Evolutionary conservation across 2,329 filamentous ascomycete species (phyloP), one percentile per base, ranked within the genome.

Genomic region (Conoideocrella luteorostrata): DNA sequence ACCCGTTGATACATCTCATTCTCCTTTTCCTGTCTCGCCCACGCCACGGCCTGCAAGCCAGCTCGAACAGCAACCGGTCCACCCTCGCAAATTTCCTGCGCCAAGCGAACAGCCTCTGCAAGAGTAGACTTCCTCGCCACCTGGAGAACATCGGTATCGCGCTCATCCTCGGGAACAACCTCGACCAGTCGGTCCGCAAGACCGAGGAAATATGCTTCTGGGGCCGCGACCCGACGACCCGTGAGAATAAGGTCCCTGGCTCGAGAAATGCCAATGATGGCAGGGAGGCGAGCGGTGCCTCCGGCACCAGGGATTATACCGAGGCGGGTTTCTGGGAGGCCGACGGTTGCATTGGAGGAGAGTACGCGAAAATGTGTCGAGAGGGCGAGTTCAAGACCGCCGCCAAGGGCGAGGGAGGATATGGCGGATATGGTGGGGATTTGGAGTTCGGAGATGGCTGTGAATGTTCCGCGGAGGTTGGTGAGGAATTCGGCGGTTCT

Each of bases 261-360:
- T 44, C 89, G 81, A 21, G 76, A 72, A 20, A 85, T 68, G 5
- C 93, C 93, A 51, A 98, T 84, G 17, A 98, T 67, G 7, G 75
- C 77, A 2, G 89, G 88, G 1, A 98, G 80, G 9, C 93, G 83
- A 64, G 88, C 88, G 1, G 91, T 97, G 47, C 91, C 93, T 34
- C 93, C 93, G 2, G 91, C 93, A 47, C 93, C 93, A 3, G 93
- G 93, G 51, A 98, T 86, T 61, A 98, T 98, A 44, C 86, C 93
- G 3, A 98, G 77, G 3, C 90, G 77, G 2, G 93, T 97, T 64
- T 98, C 93, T 1, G 93, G 93, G 5, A 97, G 78, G 0, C 82
- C 90, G 43, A 98, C 80, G 20, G 74, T 70, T 13, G 88, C 86
- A 26, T 82, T 86, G 30, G 86, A 88, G 24, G 82, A 78, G 52